Percentiles rank a stretch among this genome's conserved stretches.
These are phyloP conservation scores for Colletotrichum agaves DNA, from an alignment of 2,329 filamentous ascomycete species.

Conservation along the genomic window DNA sequence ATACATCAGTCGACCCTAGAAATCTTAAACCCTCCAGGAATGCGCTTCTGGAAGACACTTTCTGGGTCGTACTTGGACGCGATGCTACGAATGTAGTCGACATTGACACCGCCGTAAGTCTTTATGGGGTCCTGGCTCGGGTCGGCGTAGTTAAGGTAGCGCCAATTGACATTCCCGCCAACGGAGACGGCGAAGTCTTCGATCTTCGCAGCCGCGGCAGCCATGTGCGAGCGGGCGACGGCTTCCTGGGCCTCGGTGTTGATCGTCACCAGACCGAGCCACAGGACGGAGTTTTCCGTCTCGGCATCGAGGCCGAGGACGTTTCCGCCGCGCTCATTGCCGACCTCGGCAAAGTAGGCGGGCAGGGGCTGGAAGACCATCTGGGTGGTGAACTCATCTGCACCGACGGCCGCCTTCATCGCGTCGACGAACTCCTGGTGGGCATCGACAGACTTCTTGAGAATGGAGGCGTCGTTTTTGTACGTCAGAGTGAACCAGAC, in stretches of 20 bases:
- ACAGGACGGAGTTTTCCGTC: neutral
- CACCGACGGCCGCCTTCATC: constrained; percentile 36
- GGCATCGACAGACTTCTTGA: constrained; percentile 43
- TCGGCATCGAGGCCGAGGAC: constrained; percentile 49
- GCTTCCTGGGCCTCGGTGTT: constrained; percentile 18
- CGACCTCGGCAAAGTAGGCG: constrained; percentile 44
- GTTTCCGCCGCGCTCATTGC: constrained; percentile 52
- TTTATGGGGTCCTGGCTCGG: constrained; percentile 48
- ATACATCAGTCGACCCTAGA: constrained; percentile 1
- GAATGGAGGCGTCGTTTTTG: constrained; percentile 35
- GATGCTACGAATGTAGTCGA: constrained; percentile 43
- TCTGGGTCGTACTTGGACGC: constrained; percentile 47
- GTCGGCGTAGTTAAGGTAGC: constrained; percentile 58
- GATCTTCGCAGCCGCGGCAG: constrained; percentile 12
- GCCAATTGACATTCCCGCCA: constrained; percentile 48
- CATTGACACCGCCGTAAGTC: constrained; percentile 49
- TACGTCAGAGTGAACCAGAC: constrained; percentile 39
- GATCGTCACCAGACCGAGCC: constrained; percentile 14
- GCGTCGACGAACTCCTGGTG: constrained; percentile 39
- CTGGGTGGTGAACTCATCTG: constrained; percentile 38
- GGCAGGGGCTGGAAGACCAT: constrained; percentile 53
- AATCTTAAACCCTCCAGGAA: constrained; percentile 40
- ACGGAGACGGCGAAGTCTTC: constrained; percentile 27
- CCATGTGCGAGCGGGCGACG: constrained; percentile 6
- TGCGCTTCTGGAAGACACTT: constrained; percentile 46